A percentile compares a stretch with the other conserved stretches of the same genome.
These are phyloP conservation scores for Gossypium raimondii DNA, from an alignment of 345 rosid genomes.

Conservation along the genomic window DNA sequence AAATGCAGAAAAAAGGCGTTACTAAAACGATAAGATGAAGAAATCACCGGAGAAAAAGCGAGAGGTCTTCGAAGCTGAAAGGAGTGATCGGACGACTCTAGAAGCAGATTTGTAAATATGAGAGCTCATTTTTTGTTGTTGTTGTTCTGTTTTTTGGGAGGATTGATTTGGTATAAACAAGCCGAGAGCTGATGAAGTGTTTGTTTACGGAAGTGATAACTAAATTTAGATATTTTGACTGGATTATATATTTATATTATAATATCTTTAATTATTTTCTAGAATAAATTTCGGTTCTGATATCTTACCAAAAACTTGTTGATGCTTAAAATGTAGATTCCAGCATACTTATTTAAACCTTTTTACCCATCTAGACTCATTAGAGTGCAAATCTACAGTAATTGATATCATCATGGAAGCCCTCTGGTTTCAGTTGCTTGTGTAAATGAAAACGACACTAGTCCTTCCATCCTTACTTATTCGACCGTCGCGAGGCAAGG, in stretches of 20 bases:
- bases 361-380: too few relatives aligned
- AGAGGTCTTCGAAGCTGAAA: conserved; percentile 58
- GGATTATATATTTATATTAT: not conserved
- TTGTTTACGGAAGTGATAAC: not conserved
- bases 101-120: conserved; percentile 74
- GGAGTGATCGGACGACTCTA: conserved; percentile 66
- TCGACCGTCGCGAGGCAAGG: conserved; percentile 62
- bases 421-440: not conserved
- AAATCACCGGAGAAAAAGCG: conserved; percentile 56
- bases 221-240: not conserved
- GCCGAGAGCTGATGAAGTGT: not conserved
- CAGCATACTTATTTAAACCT: too few relatives aligned
- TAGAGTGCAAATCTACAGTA: too few relatives aligned
- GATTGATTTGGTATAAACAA: not conserved
- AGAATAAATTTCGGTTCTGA: too few relatives aligned
- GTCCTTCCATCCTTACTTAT: conserved; percentile 84
- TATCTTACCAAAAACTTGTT: too few relatives aligned
- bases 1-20: not conserved
- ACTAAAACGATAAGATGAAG: not conserved
- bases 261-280: not conserved
- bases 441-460: conserved; percentile 18
- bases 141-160: not conserved
- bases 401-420: too few relatives aligned
- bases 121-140: conserved; percentile 50
- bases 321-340: too few relatives aligned